phyloP scores from a whole-genome alignment of 495 filamentous ascomycete genomes.

The Talaromyces borbonicus region DNA sequence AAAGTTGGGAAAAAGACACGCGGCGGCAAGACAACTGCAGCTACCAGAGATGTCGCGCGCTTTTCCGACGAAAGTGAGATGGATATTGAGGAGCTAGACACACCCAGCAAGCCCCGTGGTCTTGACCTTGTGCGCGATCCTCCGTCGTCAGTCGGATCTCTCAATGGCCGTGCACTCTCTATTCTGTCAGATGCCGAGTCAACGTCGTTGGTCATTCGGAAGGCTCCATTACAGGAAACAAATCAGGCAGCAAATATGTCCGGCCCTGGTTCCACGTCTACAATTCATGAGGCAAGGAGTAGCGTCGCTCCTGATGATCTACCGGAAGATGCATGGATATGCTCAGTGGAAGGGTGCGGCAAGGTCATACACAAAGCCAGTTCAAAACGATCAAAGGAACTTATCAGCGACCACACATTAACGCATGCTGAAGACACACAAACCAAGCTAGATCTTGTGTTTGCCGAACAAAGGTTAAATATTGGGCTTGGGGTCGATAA shows the following conservation, averaged over 20 bases:
- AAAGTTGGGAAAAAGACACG: constrained; percentile 40
- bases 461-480: constrained; percentile 35
- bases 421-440: constrained; percentile 56
- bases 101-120: constrained; percentile 35
- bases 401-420: constrained; percentile 54
- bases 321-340: constrained; percentile 59
- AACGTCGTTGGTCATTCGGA: constrained; percentile 21
- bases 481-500: constrained; percentile 29
- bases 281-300: constrained; percentile 35
- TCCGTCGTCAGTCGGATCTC: constrained; percentile 17
- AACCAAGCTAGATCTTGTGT: constrained; percentile 48
- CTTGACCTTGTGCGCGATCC: constrained; percentile 35
- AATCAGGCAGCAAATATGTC: constrained; percentile 18
- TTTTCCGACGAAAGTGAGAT: constrained; percentile 28
- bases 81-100: constrained; percentile 31
- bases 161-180: constrained; percentile 19
- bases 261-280: constrained; percentile 19
- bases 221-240: constrained; percentile 27
- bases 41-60: constrained; percentile 13
- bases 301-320: constrained; percentile 35
- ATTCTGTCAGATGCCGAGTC: constrained; percentile 23
- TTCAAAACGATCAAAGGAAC: constrained; percentile 42
- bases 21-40: constrained; percentile 15
- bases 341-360: constrained; percentile 56
- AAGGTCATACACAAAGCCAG: constrained; percentile 52